Evolutionary conservation across 1,284 basidiomycete genomes (phyloP), one percentile per base, ranked within the genome.

Genomic region (Rhodofomes roseus): DNA sequence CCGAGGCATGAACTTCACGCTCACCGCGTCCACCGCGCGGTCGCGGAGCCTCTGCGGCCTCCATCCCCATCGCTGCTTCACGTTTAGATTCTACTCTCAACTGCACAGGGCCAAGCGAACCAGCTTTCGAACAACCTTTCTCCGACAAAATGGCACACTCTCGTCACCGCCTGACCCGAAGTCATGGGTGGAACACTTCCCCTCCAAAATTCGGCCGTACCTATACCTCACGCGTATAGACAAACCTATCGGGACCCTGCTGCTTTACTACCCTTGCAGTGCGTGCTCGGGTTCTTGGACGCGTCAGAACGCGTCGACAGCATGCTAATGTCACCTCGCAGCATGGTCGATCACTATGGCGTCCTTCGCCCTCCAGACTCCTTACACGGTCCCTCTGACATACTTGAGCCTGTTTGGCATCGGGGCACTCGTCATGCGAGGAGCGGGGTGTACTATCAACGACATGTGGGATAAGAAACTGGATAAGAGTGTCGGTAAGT

Each of bases 361-460:
- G 0, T 87, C 92, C 1, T 94, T 94, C 63, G 86, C 90, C 12
- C 75, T 85, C 7, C 79, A 88, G 31, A 74, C 82, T 2, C 89
- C 93, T 0, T 77, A 83, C 44, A 80, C 83, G 5, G 82, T 81
- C 0, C 89, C 93, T 9, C 69, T 93, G 59, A 87, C 83, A 25
- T 96, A 95, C 69, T 78, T 93, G 40, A 77, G 83, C 27, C 79
- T 99, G 0, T 99, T 99, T 69, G 96, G 92, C 1, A 74, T 90
- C 3, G 97, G 97, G 0, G 95, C 97, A 0, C 69, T 98, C 46
- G 83, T 99, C 58, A 99, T 99, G 97, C 88, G 97, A 20, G 95
- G 97, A 7, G 97, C 97, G 6, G 97, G 97, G 5, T 99, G 97
- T 73, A 98, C 95, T 0, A 97, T 99, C 69, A 99, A 99, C 72